Evolutionary conservation across 495 filamentous ascomycete genomes (phyloP).

Genomic region (Parmelia sp.): DNA sequence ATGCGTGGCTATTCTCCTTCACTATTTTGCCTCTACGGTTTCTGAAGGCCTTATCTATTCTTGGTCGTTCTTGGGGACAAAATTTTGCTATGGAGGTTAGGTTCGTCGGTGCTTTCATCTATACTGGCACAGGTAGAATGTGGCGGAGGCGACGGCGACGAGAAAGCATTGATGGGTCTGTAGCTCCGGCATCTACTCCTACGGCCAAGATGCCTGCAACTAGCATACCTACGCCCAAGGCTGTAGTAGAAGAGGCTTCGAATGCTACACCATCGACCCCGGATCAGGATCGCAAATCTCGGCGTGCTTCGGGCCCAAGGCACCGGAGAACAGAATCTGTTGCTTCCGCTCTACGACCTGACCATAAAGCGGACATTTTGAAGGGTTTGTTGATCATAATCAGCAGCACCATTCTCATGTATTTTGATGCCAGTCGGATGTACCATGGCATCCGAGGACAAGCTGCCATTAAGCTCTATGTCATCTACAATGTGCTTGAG

Average conservation of each 20-base stretch:
- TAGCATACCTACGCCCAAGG: not conserved
- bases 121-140: slow-evolving; percentile 65
- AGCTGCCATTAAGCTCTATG: slow-evolving; percentile 94
- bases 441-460: slow-evolving; percentile 97
- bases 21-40: slow-evolving; percentile 92
- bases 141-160: slow-evolving; percentile 55
- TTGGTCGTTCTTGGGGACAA: slow-evolving; percentile 64
- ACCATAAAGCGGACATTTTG: slow-evolving; percentile 91
- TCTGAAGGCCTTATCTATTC: slow-evolving; percentile 68
- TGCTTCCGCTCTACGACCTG: slow-evolving; percentile 73
- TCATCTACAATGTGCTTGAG: slow-evolving; percentile 96
- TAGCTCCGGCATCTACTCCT: not conserved
- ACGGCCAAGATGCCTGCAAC: not conserved
- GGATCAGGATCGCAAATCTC: slow-evolving; percentile 24
- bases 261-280: slow-evolving; percentile 1
- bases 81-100: slow-evolving; percentile 58
- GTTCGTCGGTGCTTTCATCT: slow-evolving; percentile 65
- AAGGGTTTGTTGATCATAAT: slow-evolving; percentile 79
- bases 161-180: slow-evolving; percentile 11
- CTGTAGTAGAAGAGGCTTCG: not conserved
- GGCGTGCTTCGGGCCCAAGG: slow-evolving; percentile 36
- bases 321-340: slow-evolving; percentile 76
- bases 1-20: slow-evolving; percentile 96
- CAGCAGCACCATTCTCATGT: slow-evolving; percentile 80
- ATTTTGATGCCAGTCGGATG: slow-evolving; percentile 92